Evolutionary conservation across 768 basidiomycete genomes (phyloP).

Genomic region (Tulasnella sp.): DNA sequence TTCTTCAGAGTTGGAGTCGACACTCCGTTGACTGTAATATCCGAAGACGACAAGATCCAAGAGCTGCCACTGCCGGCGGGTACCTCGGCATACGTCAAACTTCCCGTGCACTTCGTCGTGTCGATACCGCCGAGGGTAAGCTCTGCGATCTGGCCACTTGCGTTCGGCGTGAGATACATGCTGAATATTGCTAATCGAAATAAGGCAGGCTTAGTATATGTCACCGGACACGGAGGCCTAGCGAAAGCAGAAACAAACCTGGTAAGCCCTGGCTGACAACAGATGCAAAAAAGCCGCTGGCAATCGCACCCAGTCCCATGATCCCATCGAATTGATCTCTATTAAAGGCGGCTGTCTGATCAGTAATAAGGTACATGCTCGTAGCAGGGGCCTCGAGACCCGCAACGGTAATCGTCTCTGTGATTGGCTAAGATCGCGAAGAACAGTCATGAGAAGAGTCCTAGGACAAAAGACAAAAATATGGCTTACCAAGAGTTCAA

Average conservation of each 20-base stretch:
- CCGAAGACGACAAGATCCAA: slow-evolving; percentile 39
- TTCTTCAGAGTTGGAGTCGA: slow-evolving; percentile 35
- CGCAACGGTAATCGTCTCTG: slow-evolving; percentile 42
- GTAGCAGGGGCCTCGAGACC: slow-evolving; percentile 33
- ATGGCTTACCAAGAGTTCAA: no score
- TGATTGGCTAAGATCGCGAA: slow-evolving; percentile 22
- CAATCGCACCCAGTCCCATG: slow-evolving; percentile 41
- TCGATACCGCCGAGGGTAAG: slow-evolving; percentile 46
- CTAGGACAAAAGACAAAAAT: no score
- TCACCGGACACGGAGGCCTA: no score
- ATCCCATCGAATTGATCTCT: slow-evolving; percentile 50
- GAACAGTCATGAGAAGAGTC: no score
- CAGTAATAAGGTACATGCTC: slow-evolving; percentile 40
- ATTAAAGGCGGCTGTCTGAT: slow-evolving; percentile 42
- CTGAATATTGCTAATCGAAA: slow-evolving; percentile 38
- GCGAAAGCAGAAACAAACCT: slow-evolving; percentile 30
- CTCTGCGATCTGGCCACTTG: slow-evolving; percentile 39
- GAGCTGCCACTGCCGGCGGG: slow-evolving; percentile 30
- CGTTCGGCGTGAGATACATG: slow-evolving; percentile 39
- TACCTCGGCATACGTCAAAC: slow-evolving; percentile 32
- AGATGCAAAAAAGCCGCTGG: slow-evolving; percentile 41
- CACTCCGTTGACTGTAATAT: slow-evolving; percentile 43
- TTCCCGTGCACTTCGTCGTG: slow-evolving; percentile 41
- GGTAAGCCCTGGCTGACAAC: slow-evolving; percentile 41
- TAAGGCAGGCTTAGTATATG: not conserved